phyloP scores from a whole-genome alignment of 2,329 filamentous ascomycete species.

The Penicillium sp. region DNA sequence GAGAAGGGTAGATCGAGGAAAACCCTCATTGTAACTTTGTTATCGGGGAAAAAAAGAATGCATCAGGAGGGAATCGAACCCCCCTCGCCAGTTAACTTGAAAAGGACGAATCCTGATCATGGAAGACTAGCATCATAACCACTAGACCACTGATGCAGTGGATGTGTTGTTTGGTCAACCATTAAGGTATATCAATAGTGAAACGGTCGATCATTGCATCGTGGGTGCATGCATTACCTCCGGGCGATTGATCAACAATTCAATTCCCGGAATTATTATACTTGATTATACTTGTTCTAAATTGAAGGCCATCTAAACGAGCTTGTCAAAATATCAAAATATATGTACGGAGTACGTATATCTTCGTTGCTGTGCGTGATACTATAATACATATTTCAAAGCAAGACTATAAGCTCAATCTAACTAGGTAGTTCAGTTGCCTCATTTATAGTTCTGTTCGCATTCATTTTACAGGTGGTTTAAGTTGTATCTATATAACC shows the following conservation, averaged over 20 bases:
- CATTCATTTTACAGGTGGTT: background rate
- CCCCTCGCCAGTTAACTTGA: background rate
- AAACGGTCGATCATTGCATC: too few relatives aligned
- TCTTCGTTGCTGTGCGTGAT: background rate
- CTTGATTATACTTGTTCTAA: background rate
- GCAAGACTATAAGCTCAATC: background rate
- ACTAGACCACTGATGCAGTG: constrained; percentile 3
- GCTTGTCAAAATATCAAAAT: background rate
- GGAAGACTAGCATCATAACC: constrained; percentile 4
- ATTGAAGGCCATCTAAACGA: background rate
- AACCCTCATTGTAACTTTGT: background rate
- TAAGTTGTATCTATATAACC: background rate
- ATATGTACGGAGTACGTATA: background rate
- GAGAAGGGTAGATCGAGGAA: background rate
- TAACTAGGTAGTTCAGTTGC: too few relatives aligned
- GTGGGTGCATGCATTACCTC: background rate
- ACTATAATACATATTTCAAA: background rate
- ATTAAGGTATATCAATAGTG: background rate
- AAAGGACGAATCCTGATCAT: background rate
- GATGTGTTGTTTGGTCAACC: background rate
- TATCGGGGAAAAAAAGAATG: background rate
- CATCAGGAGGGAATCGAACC: constrained; percentile 5
- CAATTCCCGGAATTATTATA: background rate
- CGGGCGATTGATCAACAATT: background rate
- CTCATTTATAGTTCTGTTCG: too few relatives aligned